Evolutionary conservation across 495 filamentous ascomycete species (phyloP).

Genomic region (Chlorociboria aeruginascens): DNA sequence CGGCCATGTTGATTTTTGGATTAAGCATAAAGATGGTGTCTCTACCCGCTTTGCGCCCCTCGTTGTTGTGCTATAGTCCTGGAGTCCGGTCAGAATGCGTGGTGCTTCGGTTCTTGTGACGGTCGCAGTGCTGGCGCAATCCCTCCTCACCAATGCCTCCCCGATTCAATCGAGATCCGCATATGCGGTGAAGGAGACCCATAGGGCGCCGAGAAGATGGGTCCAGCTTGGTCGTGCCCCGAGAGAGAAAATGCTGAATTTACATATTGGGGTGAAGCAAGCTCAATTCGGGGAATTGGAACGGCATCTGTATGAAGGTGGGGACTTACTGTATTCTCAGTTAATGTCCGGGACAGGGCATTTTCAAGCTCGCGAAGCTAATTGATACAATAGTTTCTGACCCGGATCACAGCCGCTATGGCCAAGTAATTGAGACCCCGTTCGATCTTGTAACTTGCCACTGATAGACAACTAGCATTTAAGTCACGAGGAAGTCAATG

Average conservation of each 20-base stretch:
- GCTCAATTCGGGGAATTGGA: slow-evolving; percentile 35
- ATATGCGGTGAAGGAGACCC: slow-evolving; percentile 42
- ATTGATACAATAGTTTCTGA: slow-evolving; percentile 21
- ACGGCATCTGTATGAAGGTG: slow-evolving; percentile 39
- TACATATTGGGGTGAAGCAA: slow-evolving; percentile 42
- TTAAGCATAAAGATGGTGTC: too few relatives aligned
- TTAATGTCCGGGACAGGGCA: too few relatives aligned
- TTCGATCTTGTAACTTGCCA: slow-evolving; percentile 18
- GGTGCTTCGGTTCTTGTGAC: slow-evolving; percentile 19
- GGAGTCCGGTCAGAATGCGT: slow-evolving; percentile 16
- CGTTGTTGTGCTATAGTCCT: too few relatives aligned
- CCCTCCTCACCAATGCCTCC: slow-evolving; percentile 19
- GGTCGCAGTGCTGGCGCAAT: slow-evolving; percentile 17
- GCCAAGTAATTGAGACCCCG: slow-evolving; percentile 24
- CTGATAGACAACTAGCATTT: slow-evolving; percentile 32
- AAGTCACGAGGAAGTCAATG: slow-evolving; percentile 26
- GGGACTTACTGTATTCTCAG: not conserved
- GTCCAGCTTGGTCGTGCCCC: slow-evolving; percentile 31
- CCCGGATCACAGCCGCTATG: slow-evolving; percentile 30
- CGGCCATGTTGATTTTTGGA: too few relatives aligned
- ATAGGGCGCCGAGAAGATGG: slow-evolving; percentile 37
- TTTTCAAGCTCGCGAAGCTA: not conserved
- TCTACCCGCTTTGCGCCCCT: too few relatives aligned
- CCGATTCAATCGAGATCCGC: slow-evolving; percentile 24
- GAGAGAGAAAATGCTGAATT: slow-evolving; percentile 23